Conservation (phyloP, 495 filamentous ascomycete species). For the Friedmanniomyces simplex region DNA sequence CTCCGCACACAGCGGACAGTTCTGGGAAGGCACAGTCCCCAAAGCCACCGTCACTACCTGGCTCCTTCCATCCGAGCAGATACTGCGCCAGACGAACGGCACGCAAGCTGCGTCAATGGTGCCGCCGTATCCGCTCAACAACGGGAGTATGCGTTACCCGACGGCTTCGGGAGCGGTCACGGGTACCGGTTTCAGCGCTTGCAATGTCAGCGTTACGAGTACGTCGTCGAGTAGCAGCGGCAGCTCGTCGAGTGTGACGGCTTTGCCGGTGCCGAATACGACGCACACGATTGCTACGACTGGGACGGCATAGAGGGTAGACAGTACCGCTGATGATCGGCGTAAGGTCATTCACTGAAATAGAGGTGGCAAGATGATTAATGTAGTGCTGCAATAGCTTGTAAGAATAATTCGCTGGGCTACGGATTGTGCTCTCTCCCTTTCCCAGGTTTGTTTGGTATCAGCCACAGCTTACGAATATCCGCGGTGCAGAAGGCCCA, state of each 20-base stretch:
- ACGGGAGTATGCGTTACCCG: neutral
- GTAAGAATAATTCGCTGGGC: no score
- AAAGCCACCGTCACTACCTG: conserved; percentile 9
- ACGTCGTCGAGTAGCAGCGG: conserved; percentile 3
- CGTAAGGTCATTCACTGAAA: no score
- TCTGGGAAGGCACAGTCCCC: conserved; percentile 14
- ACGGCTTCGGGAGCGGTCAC: neutral
- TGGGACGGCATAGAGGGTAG: neutral
- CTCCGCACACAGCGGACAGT: neutral
- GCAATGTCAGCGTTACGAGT: neutral
- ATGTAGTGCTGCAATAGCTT: no score
- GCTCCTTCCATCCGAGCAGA: conserved; percentile 11
- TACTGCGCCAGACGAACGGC: conserved; percentile 2
- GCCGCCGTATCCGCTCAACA: conserved; percentile 4
- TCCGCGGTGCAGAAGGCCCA: no score
- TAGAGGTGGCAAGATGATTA: no score
- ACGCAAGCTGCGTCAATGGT: neutral
- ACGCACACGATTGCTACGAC: conserved; percentile 10
- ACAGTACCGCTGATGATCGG: no score
- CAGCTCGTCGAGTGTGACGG: conserved; percentile 1
- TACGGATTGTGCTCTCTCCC: no score
- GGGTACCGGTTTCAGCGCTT: neutral
- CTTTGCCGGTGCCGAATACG: conserved; percentile 10
- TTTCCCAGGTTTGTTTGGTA: no score
- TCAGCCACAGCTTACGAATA: no score